Evolutionary conservation across 768 basidiomycete species (phyloP).

Genomic region (Lactarius trivialis): DNA sequence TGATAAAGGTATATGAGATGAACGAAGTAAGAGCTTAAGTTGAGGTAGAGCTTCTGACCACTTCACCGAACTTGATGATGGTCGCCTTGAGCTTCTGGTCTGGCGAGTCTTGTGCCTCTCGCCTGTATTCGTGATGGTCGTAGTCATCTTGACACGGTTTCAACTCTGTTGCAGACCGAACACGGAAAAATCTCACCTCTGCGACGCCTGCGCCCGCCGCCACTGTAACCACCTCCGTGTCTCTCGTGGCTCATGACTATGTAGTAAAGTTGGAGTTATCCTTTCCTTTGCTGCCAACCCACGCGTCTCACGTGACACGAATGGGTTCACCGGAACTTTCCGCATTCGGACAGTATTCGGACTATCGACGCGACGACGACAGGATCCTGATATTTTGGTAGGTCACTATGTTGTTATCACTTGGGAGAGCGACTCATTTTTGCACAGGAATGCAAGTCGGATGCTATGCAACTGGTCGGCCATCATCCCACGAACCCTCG

Average conservation of each 20-base stretch:
- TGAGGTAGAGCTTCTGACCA: conserved; percentile 44
- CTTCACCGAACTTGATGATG: conserved; percentile 74
- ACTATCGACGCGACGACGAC: too few species aligned
- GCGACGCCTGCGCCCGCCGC: conserved; percentile 25
- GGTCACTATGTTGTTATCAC: conserved; percentile 27
- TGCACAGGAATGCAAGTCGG: conserved; percentile 51
- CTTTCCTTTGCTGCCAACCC: too few species aligned
- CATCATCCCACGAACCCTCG: conserved; percentile 24
- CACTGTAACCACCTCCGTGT: conserved; percentile 31
- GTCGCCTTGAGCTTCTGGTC: conserved; percentile 62
- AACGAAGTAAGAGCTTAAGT: neutral
- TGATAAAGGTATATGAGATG: neutral
- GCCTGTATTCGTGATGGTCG: conserved; percentile 52
- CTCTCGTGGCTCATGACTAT: conserved; percentile 53
- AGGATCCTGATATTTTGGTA: too few species aligned
- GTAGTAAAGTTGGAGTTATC: neutral
- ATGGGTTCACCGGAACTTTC: neutral
- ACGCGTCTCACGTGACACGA: conserved; percentile 9
- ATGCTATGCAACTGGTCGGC: conserved; percentile 66
- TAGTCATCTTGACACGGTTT: conserved; percentile 48
- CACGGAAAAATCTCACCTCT: conserved; percentile 23
- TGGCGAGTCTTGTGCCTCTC: conserved; percentile 59
- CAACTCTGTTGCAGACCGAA: conserved; percentile 4
- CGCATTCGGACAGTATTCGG: neutral
- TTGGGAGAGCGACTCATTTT: neutral